These are phyloP conservation scores for Andrographis paniculata DNA, from an alignment of 305 asterid genomes.

Conservation along the genomic window DNA sequence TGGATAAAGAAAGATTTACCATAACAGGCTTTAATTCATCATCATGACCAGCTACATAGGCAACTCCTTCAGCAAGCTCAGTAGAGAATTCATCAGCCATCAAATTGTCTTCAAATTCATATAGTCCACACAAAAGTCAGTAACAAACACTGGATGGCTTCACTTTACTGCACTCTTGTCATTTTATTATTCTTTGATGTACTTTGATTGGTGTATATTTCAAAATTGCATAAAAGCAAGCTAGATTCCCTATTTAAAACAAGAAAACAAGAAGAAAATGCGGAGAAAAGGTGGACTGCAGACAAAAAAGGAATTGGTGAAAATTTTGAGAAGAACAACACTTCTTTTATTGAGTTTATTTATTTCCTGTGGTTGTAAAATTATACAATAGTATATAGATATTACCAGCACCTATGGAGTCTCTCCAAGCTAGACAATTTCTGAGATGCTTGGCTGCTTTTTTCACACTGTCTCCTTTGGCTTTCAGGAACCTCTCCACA, in stretches of 20 bases:
- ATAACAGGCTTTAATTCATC: slow-evolving; percentile 79
- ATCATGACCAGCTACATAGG: slow-evolving; percentile 92
- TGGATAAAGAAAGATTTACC: slow-evolving; percentile 25
- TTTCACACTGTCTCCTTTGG: slow-evolving; percentile 70
- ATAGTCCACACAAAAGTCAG: slow-evolving; percentile 18
- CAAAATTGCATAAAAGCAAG: slow-evolving; percentile 12
- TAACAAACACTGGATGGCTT: background rate
- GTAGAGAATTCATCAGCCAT: slow-evolving; percentile 94
- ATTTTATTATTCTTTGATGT: background rate
- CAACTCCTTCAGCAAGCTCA: slow-evolving; percentile 83
- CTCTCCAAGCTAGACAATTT: slow-evolving; percentile 79
- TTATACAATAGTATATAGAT: too few species aligned
- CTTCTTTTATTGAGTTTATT: too few species aligned
- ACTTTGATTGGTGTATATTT: background rate
- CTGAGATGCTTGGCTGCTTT: slow-evolving; percentile 76
- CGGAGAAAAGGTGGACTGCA: slow-evolving; percentile 9
- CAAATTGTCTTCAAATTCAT: slow-evolving; percentile 46
- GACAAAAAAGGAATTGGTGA: slow-evolving; percentile 10
- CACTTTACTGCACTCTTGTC: slow-evolving; percentile 3
- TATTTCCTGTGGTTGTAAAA: too few species aligned
- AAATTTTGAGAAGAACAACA: slow-evolving; percentile 1
- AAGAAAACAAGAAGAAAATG: slow-evolving; percentile 24
- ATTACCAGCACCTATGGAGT: slow-evolving; percentile 57
- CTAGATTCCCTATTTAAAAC: slow-evolving; percentile 31
- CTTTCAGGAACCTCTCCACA: slow-evolving; percentile 69